Conservation (phyloP, 805 yeast genomes). For the Schizosaccharomyces octosporus region DNA sequence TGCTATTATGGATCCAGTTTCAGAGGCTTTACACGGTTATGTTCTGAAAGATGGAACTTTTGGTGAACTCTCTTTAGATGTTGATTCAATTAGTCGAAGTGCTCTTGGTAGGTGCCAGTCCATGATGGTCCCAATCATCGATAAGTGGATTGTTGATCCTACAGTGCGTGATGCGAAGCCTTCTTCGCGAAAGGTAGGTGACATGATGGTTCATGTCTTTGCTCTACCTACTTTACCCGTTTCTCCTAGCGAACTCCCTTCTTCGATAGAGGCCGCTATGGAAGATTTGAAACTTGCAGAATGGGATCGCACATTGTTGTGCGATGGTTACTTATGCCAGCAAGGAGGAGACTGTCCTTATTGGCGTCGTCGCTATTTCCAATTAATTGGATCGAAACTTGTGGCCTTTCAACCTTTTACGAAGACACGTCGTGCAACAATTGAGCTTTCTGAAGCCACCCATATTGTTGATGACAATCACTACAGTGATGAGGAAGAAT, state of each 20-base stretch:
- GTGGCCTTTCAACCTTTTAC: constrained; percentile 50
- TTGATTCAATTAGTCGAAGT: background rate
- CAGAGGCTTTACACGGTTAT: background rate
- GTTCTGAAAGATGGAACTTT: background rate
- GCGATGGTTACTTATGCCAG: constrained; percentile 47
- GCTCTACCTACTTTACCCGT: background rate
- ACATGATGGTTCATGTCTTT: background rate
- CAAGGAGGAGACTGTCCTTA: constrained; percentile 72
- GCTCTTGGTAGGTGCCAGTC: background rate
- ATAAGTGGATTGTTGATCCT: background rate
- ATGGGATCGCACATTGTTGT: constrained; percentile 5
- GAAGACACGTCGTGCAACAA: constrained; percentile 41
- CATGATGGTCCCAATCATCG: background rate
- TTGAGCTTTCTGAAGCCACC: constrained; percentile 22
- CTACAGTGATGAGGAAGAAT: constrained; percentile 13
- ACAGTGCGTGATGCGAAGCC: background rate
- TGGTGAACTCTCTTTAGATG: background rate
- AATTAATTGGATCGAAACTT: constrained; percentile 43
- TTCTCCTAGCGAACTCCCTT: background rate
- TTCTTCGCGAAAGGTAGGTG: background rate
- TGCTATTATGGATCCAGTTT: background rate
- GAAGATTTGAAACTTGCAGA: constrained; percentile 6
- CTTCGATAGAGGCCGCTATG: background rate
- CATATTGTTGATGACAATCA: constrained; percentile 14
- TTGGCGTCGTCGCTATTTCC: constrained; percentile 54